These are phyloP conservation scores for Corallochytrium limacisporum DNA, from an alignment of 78 protist species.

Conservation along the genomic window DNA sequence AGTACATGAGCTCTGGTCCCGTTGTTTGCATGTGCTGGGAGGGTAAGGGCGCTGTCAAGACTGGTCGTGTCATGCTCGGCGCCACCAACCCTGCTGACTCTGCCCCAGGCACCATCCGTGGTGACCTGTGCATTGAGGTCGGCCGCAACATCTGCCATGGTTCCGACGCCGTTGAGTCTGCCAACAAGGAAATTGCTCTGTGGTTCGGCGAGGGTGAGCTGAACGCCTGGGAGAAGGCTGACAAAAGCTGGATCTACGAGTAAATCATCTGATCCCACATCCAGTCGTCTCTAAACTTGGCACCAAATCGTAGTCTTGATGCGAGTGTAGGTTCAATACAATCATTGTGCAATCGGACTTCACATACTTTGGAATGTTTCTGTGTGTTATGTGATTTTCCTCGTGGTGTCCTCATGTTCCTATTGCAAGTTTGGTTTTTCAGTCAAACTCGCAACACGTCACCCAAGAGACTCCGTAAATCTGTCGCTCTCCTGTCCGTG, in stretches of 20 bases:
- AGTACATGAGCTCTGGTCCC: constrained; percentile 36
- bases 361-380: no score
- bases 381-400: no score
- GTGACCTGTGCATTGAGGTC: constrained; percentile 47
- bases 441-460: no score
- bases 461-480: no score
- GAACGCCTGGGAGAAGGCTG: not conserved
- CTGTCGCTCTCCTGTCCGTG: no score
- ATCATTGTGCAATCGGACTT: no score
- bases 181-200: constrained; percentile 61
- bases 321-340: no score
- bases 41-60: constrained; percentile 33
- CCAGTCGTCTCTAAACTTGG: no score
- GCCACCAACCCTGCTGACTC: constrained; percentile 55
- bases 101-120: constrained; percentile 71
- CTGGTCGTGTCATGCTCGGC: constrained; percentile 38
- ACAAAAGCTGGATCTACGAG: constrained; percentile 16
- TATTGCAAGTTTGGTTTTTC: no score
- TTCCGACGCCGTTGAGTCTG: constrained; percentile 53
- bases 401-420: no score
- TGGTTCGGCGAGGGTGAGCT: constrained; percentile 52
- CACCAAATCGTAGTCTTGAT: no score
- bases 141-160: constrained; percentile 73
- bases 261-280: no score
- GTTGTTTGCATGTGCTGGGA: constrained; percentile 17